phyloP scores from a whole-genome alignment of 1,284 basidiomycete genomes.

The Cryptococcus floricola region DNA sequence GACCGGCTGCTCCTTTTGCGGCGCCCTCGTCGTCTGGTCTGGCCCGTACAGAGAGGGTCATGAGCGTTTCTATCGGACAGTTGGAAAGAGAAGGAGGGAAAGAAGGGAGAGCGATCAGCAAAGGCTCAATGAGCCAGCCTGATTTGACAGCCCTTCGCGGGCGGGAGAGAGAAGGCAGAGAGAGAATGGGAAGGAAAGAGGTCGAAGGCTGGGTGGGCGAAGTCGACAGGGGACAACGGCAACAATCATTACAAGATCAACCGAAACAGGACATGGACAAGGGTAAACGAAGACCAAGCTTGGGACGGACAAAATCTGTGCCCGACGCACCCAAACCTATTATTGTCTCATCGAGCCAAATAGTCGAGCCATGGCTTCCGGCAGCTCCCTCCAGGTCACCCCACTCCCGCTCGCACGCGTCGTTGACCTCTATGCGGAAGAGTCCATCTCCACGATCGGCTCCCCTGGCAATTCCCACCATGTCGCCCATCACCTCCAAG shows the following conservation, averaged over 20 bases:
- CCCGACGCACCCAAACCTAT: neutral
- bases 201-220: constrained; percentile 18
- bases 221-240: constrained; percentile 5
- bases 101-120: neutral
- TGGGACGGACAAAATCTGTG: neutral
- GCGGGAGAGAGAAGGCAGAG: constrained; percentile 5
- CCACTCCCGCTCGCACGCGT: constrained; percentile 18
- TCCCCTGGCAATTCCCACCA: constrained; percentile 15
- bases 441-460: constrained; percentile 22
- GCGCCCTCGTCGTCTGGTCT: too few relatives aligned
- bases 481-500: constrained; percentile 22
- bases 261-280: constrained; percentile 4
- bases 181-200: constrained; percentile 33
- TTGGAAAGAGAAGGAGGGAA: too few relatives aligned
- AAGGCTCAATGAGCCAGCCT: constrained; percentile 34
- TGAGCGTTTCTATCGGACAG: too few relatives aligned
- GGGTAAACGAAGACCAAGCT: constrained; percentile 4
- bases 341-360: neutral
- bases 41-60: too few relatives aligned
- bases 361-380: constrained; percentile 5
- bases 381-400: constrained; percentile 5
- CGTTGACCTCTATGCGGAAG: constrained; percentile 14
- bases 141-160: constrained; percentile 36
- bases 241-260: constrained; percentile 1
- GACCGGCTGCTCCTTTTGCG: too few relatives aligned